Evolutionary conservation across 2,329 filamentous ascomycete genomes (phyloP), one percentile per base, ranked within the genome.

Genomic region (Colletotrichum tabaci): DNA sequence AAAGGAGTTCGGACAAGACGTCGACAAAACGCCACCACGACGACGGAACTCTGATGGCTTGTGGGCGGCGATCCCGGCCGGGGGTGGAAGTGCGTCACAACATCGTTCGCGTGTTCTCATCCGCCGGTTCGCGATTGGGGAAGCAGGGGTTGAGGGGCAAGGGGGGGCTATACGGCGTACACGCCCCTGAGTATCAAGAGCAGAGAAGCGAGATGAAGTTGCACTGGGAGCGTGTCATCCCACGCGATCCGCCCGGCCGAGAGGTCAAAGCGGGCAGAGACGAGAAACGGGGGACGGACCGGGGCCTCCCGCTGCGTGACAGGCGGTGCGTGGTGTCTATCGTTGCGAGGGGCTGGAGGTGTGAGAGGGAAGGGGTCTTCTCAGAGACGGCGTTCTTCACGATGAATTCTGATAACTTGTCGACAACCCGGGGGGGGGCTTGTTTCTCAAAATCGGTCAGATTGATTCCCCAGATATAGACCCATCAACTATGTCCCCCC

Each of bases 121-220:
- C 50, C 50, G 35, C 63, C 18, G 63, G 15, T 30, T 16, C 13
- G n/a, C 42, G 16, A 50, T 46, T 61, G 67, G 67, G 12, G 42
- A 50, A 62, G 50, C 56, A 70, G 57, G 67, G 64, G 44, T 50
- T 26, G 3, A 26, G 26, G 26, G 2, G 21, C 21, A 23, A 23
- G 21, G 21, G 21, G 21, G 21, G 26, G 26, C 26, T 26, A 4
- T 26, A 26, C 26, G 4, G 26, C 26, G 26, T 26, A 26, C 26
- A 26, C 26, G 40, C 63, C 63, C 67, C 55, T 67, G 62, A 26
- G 63, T 61, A 56, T 67, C 63, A 57, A 57, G 60, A 71, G 30
- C 67, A 50, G 23, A 26, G 56, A 55, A 61, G 67, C 57, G 63
- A 62, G 67, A 67, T 71, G 56, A 71, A 61, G 66, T 67, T 47